These are phyloP conservation scores for Ramalina intermedia DNA, from an alignment of 495 filamentous ascomycete genomes.

Conservation along the genomic window DNA sequence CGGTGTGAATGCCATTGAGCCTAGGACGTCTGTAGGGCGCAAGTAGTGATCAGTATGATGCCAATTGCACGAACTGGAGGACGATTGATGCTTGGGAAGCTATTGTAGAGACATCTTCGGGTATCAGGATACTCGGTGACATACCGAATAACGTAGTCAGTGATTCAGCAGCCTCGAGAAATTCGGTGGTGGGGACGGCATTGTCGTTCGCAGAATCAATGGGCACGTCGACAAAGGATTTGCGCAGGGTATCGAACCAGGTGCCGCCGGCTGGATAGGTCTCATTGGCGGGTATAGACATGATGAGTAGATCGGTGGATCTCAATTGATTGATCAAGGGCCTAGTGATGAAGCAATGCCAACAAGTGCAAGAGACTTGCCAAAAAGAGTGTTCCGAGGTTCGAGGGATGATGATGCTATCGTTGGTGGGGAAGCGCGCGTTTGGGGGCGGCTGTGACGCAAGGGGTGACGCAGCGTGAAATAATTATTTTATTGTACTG, in stretches of 20 bases:
- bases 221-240: slow-evolving; percentile 69
- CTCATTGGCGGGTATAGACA: slow-evolving; percentile 11
- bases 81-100: neutral
- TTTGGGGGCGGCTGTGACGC: neutral
- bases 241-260: slow-evolving; percentile 70
- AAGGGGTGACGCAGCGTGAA: no score
- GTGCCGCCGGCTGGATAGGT: slow-evolving; percentile 49
- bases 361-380: neutral
- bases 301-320: neutral
- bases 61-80: slow-evolving; percentile 2
- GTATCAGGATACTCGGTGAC: slow-evolving; percentile 3
- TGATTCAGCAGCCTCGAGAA: slow-evolving; percentile 80
- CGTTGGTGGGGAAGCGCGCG: slow-evolving; percentile 2
- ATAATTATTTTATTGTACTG: no score
- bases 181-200: slow-evolving; percentile 69
- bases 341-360: no score
- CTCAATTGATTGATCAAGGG: slow-evolving; percentile 2
- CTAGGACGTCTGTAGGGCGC: slow-evolving; percentile 51
- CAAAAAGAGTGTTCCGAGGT: neutral
- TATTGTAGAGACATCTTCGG: neutral
- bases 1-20: slow-evolving; percentile 63
- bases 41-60: neutral
- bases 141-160: slow-evolving; percentile 77
- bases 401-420: neutral
- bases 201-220: slow-evolving; percentile 56